Evolutionary conservation across 2,329 filamentous ascomycete genomes (phyloP).

Genomic region (Mollisia scopiformis): DNA sequence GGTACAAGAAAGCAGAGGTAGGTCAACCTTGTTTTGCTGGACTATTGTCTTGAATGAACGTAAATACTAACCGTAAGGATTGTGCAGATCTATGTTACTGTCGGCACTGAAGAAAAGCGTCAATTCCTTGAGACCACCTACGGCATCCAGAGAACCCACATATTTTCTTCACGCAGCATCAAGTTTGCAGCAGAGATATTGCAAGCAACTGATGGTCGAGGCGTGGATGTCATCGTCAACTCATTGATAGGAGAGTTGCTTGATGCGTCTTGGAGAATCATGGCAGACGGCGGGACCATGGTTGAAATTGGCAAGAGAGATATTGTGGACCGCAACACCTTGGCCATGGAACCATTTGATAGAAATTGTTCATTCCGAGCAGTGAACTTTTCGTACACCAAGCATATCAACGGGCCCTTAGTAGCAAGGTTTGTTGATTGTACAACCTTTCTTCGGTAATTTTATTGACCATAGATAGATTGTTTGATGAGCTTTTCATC

Average conservation of each 20-base stretch:
- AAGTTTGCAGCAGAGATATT: background rate
- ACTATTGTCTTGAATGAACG: background rate
- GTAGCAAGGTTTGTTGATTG: conserved; percentile 2
- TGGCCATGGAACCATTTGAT: conserved; percentile 25
- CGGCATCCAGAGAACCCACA: background rate
- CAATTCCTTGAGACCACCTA: background rate
- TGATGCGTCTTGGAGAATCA: conserved; percentile 35
- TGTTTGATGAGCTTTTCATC: conserved; percentile 12
- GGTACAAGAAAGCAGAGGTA: background rate
- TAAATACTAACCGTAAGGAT: background rate
- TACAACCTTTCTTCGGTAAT: background rate
- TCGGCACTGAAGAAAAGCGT: conserved; percentile 4
- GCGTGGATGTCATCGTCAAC: conserved; percentile 37
- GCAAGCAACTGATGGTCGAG: background rate
- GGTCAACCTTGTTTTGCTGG: background rate
- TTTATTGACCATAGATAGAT: background rate
- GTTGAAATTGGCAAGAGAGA: conserved; percentile 28
- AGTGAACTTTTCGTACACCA: conserved; percentile 21
- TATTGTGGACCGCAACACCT: conserved; percentile 15
- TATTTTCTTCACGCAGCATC: background rate
- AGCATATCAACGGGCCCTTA: conserved; percentile 4
- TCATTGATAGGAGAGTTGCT: conserved; percentile 32
- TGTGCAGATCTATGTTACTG: conserved; percentile 1
- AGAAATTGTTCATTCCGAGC: conserved; percentile 24
- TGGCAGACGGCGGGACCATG: conserved; percentile 38